Evolutionary conservation across 306 rosid species (phyloP).

Genomic region (Corylus heterophylla): DNA sequence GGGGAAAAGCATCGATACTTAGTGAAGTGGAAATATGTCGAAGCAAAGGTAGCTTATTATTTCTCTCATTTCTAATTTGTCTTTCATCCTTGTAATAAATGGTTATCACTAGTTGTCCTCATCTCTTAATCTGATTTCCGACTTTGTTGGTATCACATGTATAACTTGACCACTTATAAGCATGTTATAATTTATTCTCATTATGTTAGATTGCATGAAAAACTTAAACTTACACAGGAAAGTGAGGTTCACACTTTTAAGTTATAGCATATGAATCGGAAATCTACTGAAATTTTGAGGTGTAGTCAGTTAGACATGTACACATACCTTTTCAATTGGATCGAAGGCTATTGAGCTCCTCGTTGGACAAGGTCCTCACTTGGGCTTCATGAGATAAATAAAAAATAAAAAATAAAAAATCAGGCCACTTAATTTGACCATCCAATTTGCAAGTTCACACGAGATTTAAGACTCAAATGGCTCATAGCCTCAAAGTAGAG

Average conservation of each 20-base stretch:
- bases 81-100: constrained; percentile 4
- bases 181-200: not conserved
- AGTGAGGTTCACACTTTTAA: not conserved
- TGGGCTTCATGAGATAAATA: no score
- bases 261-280: not conserved
- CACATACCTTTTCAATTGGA: not conserved
- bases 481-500: not conserved
- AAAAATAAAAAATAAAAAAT: not conserved
- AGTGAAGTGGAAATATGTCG: constrained; percentile 89
- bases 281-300: not conserved
- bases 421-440: not conserved
- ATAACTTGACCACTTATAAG: not conserved
- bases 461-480: not conserved
- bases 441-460: not conserved
- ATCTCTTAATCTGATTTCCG: constrained; percentile 5
- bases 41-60: constrained; percentile 69
- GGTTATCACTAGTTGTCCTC: not conserved
- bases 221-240: not conserved
- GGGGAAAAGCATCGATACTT: constrained; percentile 84
- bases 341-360: not conserved
- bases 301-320: not conserved
- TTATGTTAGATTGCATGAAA: not conserved
- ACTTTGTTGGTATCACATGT: constrained; percentile 3
- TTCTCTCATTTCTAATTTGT: not conserved
- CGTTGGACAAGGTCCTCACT: not conserved